Conservation (phyloP, 2,329 filamentous ascomycete species). For the Botryotinia globosa region DNA sequence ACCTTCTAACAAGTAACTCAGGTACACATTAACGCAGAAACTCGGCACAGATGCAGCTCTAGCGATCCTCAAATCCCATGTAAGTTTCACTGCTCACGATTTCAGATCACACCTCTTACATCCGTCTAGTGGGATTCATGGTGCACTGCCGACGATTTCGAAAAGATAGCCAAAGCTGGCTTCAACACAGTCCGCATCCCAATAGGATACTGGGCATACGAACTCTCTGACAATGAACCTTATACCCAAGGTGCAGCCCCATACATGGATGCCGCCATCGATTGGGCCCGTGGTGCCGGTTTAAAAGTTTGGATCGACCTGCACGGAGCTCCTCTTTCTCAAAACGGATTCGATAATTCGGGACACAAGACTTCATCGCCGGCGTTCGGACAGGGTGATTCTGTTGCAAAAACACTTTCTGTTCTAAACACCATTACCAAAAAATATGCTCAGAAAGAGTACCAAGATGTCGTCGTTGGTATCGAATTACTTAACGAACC, state of each 20-base stretch:
- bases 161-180: conserved; percentile 53
- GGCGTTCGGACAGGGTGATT: conserved; percentile 48
- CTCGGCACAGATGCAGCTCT: conserved; percentile 47
- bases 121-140: conserved; percentile 35
- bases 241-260: conserved; percentile 51
- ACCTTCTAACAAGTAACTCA: background rate
- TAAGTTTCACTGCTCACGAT: conserved; percentile 13
- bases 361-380: conserved; percentile 47
- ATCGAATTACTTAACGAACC: conserved; percentile 59
- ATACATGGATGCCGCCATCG: conserved; percentile 55
- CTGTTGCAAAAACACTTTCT: conserved; percentile 49
- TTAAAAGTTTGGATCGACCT: conserved; percentile 59
- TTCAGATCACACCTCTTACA: conserved; percentile 31
- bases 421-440: conserved; percentile 56
- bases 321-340: conserved; percentile 54
- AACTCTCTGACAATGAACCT: conserved; percentile 47
- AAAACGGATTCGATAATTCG: conserved; percentile 63
- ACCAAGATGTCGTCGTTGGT: conserved; percentile 57
- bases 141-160: conserved; percentile 47
- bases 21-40: conserved; percentile 41
- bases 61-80: conserved; percentile 52
- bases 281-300: conserved; percentile 52
- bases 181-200: conserved; percentile 60
- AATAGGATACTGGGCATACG: conserved; percentile 58
- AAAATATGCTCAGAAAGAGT: conserved; percentile 52